Evolutionary conservation across 805 yeast genomes (phyloP).

Genomic region (Ogataea angusta): DNA sequence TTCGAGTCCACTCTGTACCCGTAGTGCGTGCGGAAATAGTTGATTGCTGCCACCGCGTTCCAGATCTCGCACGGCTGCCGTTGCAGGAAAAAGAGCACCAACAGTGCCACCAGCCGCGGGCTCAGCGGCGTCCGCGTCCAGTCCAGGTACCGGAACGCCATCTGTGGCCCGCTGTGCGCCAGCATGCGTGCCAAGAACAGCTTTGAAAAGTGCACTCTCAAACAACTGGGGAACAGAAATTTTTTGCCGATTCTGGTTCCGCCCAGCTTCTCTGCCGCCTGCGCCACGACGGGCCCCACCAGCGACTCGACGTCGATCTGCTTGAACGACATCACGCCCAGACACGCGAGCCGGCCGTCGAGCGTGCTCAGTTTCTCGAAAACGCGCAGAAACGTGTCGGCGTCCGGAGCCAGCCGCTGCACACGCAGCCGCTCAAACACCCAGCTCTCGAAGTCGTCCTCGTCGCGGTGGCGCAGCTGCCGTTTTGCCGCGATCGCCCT

Average conservation of each 20-base stretch:
- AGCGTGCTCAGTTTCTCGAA: constrained; percentile 5
- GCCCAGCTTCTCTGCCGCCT: background rate
- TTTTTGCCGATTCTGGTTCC: background rate
- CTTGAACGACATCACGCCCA: constrained; percentile 9
- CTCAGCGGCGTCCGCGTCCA: background rate
- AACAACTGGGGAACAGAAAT: background rate
- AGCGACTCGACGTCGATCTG: background rate
- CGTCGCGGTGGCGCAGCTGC: background rate
- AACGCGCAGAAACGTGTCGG: constrained; percentile 4
- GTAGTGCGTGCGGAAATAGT: constrained; percentile 6
- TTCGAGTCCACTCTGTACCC: background rate
- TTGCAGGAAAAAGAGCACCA: constrained; percentile 1
- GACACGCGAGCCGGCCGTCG: constrained; percentile 2
- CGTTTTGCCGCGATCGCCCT: constrained; percentile 3
- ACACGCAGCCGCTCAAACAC: constrained; percentile 5
- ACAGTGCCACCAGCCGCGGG: background rate
- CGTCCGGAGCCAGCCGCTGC: constrained; percentile 4
- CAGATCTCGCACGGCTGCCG: constrained; percentile 1
- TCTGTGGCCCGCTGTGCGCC: background rate
- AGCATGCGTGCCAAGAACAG: background rate
- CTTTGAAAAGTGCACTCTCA: constrained; percentile 1
- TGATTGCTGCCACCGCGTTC: constrained; percentile 11
- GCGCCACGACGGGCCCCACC: background rate
- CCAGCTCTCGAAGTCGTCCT: constrained; percentile 2
- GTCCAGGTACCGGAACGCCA: constrained; percentile 2